phyloP scores from a whole-genome alignment of 768 basidiomycete genomes.

The Leucosporidium yakuticum region DNA sequence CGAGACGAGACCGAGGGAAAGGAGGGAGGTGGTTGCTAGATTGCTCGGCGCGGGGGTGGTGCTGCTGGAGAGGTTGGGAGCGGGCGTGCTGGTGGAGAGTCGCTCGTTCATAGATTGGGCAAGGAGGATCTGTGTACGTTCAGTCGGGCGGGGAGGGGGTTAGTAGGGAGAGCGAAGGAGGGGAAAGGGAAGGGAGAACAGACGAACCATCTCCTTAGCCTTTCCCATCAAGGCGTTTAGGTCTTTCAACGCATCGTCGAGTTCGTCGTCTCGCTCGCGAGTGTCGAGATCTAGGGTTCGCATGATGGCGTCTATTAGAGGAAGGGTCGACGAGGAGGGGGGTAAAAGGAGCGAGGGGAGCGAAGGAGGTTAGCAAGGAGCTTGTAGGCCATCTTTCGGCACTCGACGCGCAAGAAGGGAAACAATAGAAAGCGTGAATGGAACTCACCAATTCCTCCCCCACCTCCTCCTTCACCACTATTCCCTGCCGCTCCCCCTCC shows the following conservation, averaged over 20 bases:
- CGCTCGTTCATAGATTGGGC: conserved; percentile 65
- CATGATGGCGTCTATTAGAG: conserved; percentile 66
- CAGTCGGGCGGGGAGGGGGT: not conserved
- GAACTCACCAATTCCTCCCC: no score
- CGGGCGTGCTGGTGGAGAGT: conserved; percentile 8
- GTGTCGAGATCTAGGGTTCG: conserved; percentile 64
- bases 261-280: conserved; percentile 57
- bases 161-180: not conserved
- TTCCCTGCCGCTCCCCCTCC: no score
- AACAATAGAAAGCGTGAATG: no score
- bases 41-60: conserved; percentile 63
- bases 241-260: conserved; percentile 74
- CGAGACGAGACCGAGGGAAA: conserved; percentile 75
- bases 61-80: conserved; percentile 1
- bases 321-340: no score
- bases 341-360: not conserved
- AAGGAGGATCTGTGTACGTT: conserved; percentile 52
- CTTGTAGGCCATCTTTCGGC: no score
- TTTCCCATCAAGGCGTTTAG: conserved; percentile 85
- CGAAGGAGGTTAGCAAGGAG: no score
- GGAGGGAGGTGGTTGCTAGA: conserved; percentile 61
- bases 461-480: no score
- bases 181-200: not conserved
- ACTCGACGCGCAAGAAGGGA: no score
- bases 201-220: conserved; percentile 72